Conservation (phyloP, 352 stramenopile species). For the Phytophthora capsici region DNA sequence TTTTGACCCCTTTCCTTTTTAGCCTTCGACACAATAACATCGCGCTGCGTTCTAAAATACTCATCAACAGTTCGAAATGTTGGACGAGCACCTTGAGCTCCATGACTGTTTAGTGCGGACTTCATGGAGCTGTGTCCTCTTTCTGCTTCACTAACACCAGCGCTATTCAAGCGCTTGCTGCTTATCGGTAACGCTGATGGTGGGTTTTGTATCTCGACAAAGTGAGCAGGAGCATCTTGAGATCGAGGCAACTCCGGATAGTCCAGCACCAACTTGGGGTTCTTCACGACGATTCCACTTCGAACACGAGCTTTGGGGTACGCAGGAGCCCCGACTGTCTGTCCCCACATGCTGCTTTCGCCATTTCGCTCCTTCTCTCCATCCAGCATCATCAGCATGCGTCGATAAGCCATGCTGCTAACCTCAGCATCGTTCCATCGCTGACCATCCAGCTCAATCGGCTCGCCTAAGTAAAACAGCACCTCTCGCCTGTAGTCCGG, state of each 20-base stretch:
- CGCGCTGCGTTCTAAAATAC: slow-evolving; percentile 62
- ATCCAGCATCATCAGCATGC: slow-evolving; percentile 46
- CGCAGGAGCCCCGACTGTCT: slow-evolving; percentile 20
- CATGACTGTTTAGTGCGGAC: neutral
- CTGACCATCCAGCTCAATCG: slow-evolving; percentile 67
- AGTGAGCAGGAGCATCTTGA: slow-evolving; percentile 35
- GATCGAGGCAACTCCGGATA: slow-evolving; percentile 45
- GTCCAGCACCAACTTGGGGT: slow-evolving; percentile 46
- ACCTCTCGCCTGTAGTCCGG: slow-evolving; percentile 85
- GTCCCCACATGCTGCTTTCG: slow-evolving; percentile 27
- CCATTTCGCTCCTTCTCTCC: neutral
- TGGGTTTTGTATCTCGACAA: slow-evolving; percentile 56
- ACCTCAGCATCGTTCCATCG: slow-evolving; percentile 70
- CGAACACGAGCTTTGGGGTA: slow-evolving; percentile 35
- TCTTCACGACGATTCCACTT: slow-evolving; percentile 29
- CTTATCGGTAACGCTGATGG: slow-evolving; percentile 40
- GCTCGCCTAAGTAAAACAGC: slow-evolving; percentile 77
- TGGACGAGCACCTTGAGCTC: neutral
- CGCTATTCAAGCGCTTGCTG: slow-evolving; percentile 11
- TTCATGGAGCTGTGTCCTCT: neutral
- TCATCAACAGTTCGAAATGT: slow-evolving; percentile 54
- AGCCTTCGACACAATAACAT: slow-evolving; percentile 35
- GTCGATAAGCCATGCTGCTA: slow-evolving; percentile 73
- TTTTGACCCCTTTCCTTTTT: slow-evolving; percentile 19
- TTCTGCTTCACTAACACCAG: neutral